Base-by-base conservation (phyloP, 371 early-diverging fungal species). In the Lichtheimia ramosa region DNA sequence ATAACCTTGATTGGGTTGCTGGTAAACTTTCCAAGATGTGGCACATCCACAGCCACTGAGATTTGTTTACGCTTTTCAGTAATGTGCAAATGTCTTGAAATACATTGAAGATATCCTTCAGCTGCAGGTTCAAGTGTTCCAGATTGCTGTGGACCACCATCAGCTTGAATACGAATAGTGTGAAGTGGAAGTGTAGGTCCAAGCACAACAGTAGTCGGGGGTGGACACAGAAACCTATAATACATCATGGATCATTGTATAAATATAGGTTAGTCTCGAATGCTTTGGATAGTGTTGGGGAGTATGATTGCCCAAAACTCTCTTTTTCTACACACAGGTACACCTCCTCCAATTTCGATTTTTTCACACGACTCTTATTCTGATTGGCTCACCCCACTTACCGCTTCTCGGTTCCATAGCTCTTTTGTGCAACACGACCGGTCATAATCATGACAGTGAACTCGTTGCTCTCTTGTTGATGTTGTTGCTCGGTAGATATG, bases 361-460 rank as follows among this genome's bases (percentile, higher is more conserved):
- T 34, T 34, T 34, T 34, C 34, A 34, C 34, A 34, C 34, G 34
- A 34, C 34, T 34, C 34, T 34, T 10, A 8, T 8, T 10, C 2
- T 34, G 34, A 34, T 34, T 34, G 34, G 34, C 34, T 8, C 34
- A 34, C 34, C 34, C 34, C 34, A 34, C 34, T 65, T 65, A 65
- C 61, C 90, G 81, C 67, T 89, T 89, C 61, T 90, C 90, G 24
- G 87, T 86, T n/a, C 90, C 90, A 52, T 90, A 90, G 24, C 87
- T 87, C 61, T 90, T 90, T 73, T 90, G 90, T 8, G 88, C 90
- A 20, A 90, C 90, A 54, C 86, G 86, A 27, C 89, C 84, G 27
- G 89, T 89, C 59, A 88, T 64, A n/a, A 89, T 82, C 77, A 85
- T 74, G 5, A 86, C 78, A 13, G 86, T 80, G 63, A 85, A 48